phyloP scores from a whole-genome alignment of 1,139 yeast genomes.

The Meyerozyma athensensis region DNA sequence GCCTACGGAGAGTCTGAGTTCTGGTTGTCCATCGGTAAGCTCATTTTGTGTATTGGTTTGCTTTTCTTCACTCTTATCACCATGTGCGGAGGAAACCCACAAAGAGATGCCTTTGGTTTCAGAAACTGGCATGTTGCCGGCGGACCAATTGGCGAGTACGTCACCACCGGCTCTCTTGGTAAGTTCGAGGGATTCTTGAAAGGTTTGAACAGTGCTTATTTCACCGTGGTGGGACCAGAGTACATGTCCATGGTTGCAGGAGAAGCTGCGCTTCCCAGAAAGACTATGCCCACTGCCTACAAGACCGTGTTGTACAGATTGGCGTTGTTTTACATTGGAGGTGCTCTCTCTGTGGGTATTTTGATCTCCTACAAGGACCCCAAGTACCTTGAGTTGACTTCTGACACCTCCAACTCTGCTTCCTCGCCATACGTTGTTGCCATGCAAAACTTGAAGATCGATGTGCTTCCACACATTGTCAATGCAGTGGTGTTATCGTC shows the following conservation, averaged over 20 bases:
- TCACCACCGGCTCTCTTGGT: conserved; percentile 55
- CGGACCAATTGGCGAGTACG: conserved; percentile 50
- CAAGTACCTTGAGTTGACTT: conserved; percentile 21
- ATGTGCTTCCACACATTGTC: conserved; percentile 37
- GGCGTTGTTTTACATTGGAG: conserved; percentile 59
- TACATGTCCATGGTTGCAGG: conserved; percentile 82
- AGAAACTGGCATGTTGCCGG: conserved; percentile 53
- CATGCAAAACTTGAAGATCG: conserved; percentile 35
- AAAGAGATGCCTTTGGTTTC: conserved; percentile 62
- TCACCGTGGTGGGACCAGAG: conserved; percentile 82
- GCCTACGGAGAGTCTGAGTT: conserved; percentile 78
- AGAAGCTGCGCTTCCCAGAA: conserved; percentile 73
- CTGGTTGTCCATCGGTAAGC: conserved; percentile 74
- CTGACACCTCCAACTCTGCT: conserved; percentile 22
- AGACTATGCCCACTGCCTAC: conserved; percentile 73
- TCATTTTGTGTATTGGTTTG: conserved; percentile 65
- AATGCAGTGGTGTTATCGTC: conserved; percentile 33
- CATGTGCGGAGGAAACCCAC: conserved; percentile 83
- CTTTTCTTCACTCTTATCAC: conserved; percentile 69
- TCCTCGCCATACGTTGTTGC: conserved; percentile 44
- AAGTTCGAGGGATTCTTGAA: conserved; percentile 68
- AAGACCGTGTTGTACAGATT: conserved; percentile 72
- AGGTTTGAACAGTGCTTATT: conserved; percentile 56
- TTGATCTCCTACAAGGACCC: conserved; percentile 41
- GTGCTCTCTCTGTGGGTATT: conserved; percentile 38